Evolutionary conservation across 345 rosid genomes (phyloP).

Genomic region (Salix caprea): DNA sequence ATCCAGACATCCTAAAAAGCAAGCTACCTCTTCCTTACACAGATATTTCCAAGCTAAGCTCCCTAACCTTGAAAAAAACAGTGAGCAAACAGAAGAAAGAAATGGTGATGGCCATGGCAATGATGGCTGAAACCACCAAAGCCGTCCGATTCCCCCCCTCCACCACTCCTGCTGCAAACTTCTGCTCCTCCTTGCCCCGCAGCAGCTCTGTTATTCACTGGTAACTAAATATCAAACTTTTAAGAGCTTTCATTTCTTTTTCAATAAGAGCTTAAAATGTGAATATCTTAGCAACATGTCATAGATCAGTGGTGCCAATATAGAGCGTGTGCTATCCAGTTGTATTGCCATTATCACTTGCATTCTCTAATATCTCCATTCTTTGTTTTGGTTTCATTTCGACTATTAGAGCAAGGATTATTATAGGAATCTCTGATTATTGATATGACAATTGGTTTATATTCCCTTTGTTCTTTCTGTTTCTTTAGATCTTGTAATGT

Average conservation of each 20-base stretch:
- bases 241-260: neutral
- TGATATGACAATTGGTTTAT: neutral
- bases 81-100: neutral
- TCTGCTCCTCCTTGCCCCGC: slow-evolving; percentile 47
- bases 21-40: neutral
- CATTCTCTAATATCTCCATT: neutral
- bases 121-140: slow-evolving; percentile 62
- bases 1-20: neutral
- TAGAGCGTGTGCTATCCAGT: neutral
- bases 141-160: slow-evolving; percentile 56
- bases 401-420: neutral
- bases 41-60: neutral
- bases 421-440: neutral
- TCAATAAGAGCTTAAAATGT: neutral
- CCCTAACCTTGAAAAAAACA: neutral
- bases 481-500: neutral
- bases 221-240: neutral
- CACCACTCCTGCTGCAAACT: slow-evolving; percentile 24
- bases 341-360: neutral
- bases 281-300: neutral
- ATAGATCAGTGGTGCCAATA: too few relatives aligned
- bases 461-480: neutral
- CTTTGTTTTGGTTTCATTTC: neutral
- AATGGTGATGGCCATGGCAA: slow-evolving; percentile 8
- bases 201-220: slow-evolving; percentile 15